Evolutionary conservation across 2,329 filamentous ascomycete genomes (phyloP), one percentile per base, ranked within the genome.

Genomic region (Arthrobotrys megalospora): DNA sequence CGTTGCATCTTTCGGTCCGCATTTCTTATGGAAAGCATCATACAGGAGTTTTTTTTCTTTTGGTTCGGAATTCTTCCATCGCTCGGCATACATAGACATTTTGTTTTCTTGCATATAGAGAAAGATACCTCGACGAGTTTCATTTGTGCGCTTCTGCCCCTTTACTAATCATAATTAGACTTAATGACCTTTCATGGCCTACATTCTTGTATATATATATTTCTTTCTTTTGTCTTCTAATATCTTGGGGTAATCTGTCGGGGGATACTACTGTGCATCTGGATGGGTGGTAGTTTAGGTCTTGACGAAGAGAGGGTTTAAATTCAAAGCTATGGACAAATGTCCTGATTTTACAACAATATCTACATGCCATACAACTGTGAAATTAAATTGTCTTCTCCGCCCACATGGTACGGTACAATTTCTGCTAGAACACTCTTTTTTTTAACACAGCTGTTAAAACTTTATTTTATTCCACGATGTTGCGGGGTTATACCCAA

Each of bases 51-150:
- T 41, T 34, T 50, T 76, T 67, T 66, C 16, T 53, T 60, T 68
- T 63, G 48, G 60, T 50, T 72, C 53, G 32, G 45, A 48, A 16
- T 55, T 60, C 24, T 28, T 28, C 38, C 28, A 66, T 64, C 16
- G 48, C n/a, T 64, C 36, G 32, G 63, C 70, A 63, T 73, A 65
- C 41, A 60, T 73, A 73, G 69, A 73, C 50, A 66, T 65, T 73
- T 47, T 34, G 64, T 77, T 14, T 72, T 50, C 32, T 55, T 53
- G 58, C 62, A 67, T 72, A 71, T 77, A 78, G 67, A 77, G 50
- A 58, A 6, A 70, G 50, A 71, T 71, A 77, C 73, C 73, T 71
- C 50, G 60, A 77, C 73, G 73, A 77, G 50, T 78, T 78, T 78
- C 75, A 64, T 78, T 78, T 77, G 60, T 70, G 12, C 41, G 16